Percentiles rank a stretch among this genome's conserved stretches.
Evolutionary conservation across 208 protist genomes (phyloP).

Genomic region (Herpetomonas samuelpessoai): DNA sequence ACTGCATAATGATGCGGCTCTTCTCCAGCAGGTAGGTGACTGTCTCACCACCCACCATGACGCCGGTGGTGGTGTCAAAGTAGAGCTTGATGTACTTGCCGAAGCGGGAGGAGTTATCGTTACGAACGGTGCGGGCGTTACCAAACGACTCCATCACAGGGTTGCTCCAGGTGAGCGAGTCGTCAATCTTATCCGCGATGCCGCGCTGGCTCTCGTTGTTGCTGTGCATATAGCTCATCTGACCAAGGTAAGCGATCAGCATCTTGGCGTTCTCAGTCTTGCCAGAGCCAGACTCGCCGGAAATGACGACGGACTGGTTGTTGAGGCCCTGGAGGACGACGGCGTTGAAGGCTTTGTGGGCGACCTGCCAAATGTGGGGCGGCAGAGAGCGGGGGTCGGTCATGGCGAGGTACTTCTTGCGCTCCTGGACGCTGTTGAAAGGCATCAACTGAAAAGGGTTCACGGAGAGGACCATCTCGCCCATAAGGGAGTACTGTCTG

Average conservation of each 20-base stretch:
- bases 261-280: conserved; percentile 95
- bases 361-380: conserved; percentile 91
- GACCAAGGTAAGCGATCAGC: conserved; percentile 84
- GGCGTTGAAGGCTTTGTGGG: conserved; percentile 81
- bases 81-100: conserved; percentile 95
- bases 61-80: conserved; percentile 82
- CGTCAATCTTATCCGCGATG: conserved; percentile 71
- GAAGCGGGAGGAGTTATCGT: conserved; percentile 95
- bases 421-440: conserved; percentile 78
- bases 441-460: conserved; percentile 90
- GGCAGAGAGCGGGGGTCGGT: conserved; percentile 52
- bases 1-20: conserved; percentile 90
- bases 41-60: conserved; percentile 84
- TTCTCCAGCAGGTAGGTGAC: conserved; percentile 94
- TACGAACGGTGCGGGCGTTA: conserved; percentile 89
- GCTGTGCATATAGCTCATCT: conserved; percentile 79
- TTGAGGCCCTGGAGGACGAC: conserved; percentile 68
- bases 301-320: conserved; percentile 92
- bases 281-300: conserved; percentile 94
- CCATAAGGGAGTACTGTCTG: conserved; percentile 91
- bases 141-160: conserved; percentile 95
- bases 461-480: conserved; percentile 91
- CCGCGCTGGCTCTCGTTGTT: conserved; percentile 52
- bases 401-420: conserved; percentile 66
- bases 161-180: conserved; percentile 83